Conservation (phyloP, 2,329 filamentous ascomycete genomes). For the Falciphora oryzae region DNA sequence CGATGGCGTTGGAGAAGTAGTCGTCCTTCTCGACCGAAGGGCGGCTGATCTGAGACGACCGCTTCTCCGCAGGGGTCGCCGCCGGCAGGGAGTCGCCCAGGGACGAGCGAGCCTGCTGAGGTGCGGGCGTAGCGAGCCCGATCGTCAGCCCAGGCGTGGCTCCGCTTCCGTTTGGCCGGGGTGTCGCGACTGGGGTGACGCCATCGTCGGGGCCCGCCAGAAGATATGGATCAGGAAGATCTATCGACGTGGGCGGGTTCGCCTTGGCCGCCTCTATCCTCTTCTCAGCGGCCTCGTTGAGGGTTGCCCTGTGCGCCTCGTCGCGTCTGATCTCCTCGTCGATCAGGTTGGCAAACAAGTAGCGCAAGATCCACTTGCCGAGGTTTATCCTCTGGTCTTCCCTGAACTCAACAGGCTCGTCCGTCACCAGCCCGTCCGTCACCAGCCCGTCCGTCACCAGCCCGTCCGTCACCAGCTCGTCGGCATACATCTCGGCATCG, state of each 20-base stretch:
- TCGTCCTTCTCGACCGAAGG: conserved; percentile 63
- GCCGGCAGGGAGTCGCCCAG: conserved; percentile 23
- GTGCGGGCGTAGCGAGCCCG: conserved; percentile 59
- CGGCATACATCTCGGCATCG: conserved; percentile 94
- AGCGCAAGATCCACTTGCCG: conserved; percentile 91
- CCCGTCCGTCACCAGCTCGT: conserved; percentile 68
- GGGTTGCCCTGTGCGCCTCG: conserved; percentile 60
- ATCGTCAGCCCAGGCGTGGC: conserved; percentile 74
- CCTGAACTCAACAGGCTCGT: conserved; percentile 71
- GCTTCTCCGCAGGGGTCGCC: conserved; percentile 46
- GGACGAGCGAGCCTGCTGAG: conserved; percentile 33
- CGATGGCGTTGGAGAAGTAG: conserved; percentile 67
- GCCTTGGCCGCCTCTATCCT: conserved; percentile 47
- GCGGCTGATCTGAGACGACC: conserved; percentile 49
- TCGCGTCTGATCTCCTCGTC: conserved; percentile 87
- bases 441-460: no score
- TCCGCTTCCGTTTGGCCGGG: conserved; percentile 58
- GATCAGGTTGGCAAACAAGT: conserved; percentile 83
- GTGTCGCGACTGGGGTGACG: conserved; percentile 37
- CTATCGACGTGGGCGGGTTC: conserved; percentile 56
- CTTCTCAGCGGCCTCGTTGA: conserved; percentile 59
- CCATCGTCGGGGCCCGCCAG: conserved; percentile 24
- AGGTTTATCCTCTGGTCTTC: conserved; percentile 97
- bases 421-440: conserved; percentile 70
- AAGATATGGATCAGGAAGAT: conserved; percentile 33